These are phyloP conservation scores for Sporisorium reilianum DNA, from an alignment of 1,284 basidiomycete species.

Conservation along the genomic window DNA sequence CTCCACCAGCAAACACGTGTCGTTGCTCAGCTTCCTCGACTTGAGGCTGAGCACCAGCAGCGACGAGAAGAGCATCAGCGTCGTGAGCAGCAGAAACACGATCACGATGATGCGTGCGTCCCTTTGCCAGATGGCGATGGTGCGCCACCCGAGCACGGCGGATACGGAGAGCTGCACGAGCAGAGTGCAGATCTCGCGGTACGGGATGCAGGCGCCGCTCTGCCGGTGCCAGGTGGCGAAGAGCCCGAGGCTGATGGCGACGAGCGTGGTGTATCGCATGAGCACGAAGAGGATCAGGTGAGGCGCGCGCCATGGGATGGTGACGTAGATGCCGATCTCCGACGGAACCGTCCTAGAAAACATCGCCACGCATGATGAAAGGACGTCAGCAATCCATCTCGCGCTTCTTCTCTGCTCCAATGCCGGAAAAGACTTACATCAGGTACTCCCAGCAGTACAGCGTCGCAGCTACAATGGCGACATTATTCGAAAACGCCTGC, in stretches of 20 bases:
- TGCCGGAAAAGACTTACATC: slow-evolving; percentile 19
- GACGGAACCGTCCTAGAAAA: slow-evolving; percentile 41
- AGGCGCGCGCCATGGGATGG: slow-evolving; percentile 29
- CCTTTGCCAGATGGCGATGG: slow-evolving; percentile 60
- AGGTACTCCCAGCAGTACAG: slow-evolving; percentile 42
- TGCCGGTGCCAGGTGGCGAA: slow-evolving; percentile 43
- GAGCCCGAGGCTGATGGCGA: slow-evolving; percentile 38
- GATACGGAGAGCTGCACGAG: slow-evolving; percentile 54
- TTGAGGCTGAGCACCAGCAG: slow-evolving; percentile 46
- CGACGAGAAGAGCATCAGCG: slow-evolving; percentile 46
- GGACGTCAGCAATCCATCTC: neutral
- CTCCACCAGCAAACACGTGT: slow-evolving; percentile 41
- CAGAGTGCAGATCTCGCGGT: slow-evolving; percentile 40
- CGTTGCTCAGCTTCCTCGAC: slow-evolving; percentile 27
- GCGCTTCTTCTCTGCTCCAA: too few relatives aligned
- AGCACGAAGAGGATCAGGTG: slow-evolving; percentile 53
- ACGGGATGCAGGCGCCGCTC: slow-evolving; percentile 30
- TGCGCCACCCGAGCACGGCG: slow-evolving; percentile 56
- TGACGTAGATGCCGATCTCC: slow-evolving; percentile 25
- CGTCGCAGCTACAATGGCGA: slow-evolving; percentile 31
- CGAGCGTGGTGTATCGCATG: slow-evolving; percentile 49
- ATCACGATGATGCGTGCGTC: slow-evolving; percentile 47
- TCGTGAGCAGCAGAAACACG: slow-evolving; percentile 32
- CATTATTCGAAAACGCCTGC: slow-evolving; percentile 18
- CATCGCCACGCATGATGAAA: neutral